Conservation (phyloP, 2,329 filamentous ascomycete genomes). For the Apiospora marii region DNA sequence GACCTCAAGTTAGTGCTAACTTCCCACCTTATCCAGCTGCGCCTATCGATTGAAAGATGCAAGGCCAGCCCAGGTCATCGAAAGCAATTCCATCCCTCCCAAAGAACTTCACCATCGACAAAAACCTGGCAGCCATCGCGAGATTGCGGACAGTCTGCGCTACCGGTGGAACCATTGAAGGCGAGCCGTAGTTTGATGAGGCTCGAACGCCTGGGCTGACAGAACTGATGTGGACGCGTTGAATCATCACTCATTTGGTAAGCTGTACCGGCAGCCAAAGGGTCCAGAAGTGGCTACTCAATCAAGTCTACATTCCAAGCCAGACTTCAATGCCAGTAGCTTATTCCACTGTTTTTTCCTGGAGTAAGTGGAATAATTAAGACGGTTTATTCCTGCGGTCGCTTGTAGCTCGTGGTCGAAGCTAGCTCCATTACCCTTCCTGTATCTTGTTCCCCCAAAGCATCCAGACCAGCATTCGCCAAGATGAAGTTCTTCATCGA, state of each 20-base stretch:
- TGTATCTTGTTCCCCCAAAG: background rate
- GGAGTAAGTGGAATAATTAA: too few relatives aligned
- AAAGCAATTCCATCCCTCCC: conserved; percentile 12
- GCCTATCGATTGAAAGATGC: conserved; percentile 6
- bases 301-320: background rate
- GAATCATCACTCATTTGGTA: background rate
- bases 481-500: conserved; percentile 84
- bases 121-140: background rate
- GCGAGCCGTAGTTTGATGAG: background rate
- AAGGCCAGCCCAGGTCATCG: background rate
- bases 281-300: background rate
- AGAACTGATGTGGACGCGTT: conserved; percentile 1
- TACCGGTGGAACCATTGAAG: background rate
- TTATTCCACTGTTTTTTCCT: too few relatives aligned
- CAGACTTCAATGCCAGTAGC: background rate
- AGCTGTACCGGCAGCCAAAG: background rate
- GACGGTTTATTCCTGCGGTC: too few relatives aligned
- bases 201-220: background rate
- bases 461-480: conserved; percentile 27
- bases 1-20: conserved; percentile 11
- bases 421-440: background rate
- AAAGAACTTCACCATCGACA: background rate
- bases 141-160: background rate
- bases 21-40: conserved; percentile 12
- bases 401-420: background rate